Percentiles rank a stretch among this genome's conserved stretches.
Conservation (phyloP, 495 filamentous ascomycete species). For the Saxophila tyrrhenica region DNA sequence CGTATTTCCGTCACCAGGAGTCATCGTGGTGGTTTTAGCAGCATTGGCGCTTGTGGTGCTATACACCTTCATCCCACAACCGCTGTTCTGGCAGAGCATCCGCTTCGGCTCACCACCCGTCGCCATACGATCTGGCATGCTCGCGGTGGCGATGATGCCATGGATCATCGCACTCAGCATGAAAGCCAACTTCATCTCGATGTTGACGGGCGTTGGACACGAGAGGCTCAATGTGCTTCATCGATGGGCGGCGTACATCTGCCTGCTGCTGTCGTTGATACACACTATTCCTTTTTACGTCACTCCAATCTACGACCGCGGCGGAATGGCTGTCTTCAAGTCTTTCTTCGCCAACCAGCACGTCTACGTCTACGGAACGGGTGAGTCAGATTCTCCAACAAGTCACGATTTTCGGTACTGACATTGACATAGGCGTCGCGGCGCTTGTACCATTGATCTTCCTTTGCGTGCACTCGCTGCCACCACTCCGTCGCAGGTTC, state of each 20-base stretch:
- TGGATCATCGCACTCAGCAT: constrained; percentile 86
- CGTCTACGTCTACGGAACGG: constrained; percentile 74
- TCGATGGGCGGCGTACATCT: constrained; percentile 84
- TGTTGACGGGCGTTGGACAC: constrained; percentile 83
- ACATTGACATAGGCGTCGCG: constrained; percentile 48
- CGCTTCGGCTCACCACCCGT: constrained; percentile 76
- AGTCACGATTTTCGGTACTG: background rate
- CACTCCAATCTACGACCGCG: constrained; percentile 71
- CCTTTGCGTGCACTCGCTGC: constrained; percentile 73
- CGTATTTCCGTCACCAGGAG: constrained; percentile 63
- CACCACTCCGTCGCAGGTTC: constrained; percentile 47
- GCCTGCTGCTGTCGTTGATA: constrained; percentile 67
- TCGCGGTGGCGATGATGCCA: constrained; percentile 83
- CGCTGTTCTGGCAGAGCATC: constrained; percentile 74
- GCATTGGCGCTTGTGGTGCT: constrained; percentile 60
- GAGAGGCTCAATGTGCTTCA: constrained; percentile 89
- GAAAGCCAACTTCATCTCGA: constrained; percentile 76
- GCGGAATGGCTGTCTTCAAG: constrained; percentile 53
- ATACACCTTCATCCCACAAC: constrained; percentile 77
- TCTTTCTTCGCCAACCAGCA: constrained; percentile 47
- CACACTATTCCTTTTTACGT: constrained; percentile 86
- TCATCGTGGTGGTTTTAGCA: constrained; percentile 51
- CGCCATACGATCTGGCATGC: constrained; percentile 84
- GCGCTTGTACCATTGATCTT: constrained; percentile 69
- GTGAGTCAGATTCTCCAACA: constrained; percentile 18